A percentile compares a stretch with the other conserved stretches of the same genome.
phyloP scores from a whole-genome alignment of 345 rosid genomes.

The Lepidium aucheri region DNA sequence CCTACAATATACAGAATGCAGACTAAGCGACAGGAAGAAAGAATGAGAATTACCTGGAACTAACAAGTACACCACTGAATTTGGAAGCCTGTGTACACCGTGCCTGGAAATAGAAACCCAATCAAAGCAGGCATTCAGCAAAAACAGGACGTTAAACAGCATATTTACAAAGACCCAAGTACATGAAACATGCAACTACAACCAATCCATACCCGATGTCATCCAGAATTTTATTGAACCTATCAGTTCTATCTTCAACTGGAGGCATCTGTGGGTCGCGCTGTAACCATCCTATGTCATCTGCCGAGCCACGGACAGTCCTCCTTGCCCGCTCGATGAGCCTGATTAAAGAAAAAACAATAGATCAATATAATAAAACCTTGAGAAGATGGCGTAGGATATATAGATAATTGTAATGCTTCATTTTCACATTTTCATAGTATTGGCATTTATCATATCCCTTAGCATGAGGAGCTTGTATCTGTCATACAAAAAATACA shows the following conservation, averaged over 20 bases:
- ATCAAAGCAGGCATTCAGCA: slow-evolving; percentile 18
- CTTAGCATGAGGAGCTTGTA: not conserved
- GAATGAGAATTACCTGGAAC: slow-evolving; percentile 63
- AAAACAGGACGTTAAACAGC: slow-evolving; percentile 12
- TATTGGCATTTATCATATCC: not conserved
- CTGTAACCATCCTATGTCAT: slow-evolving; percentile 94
- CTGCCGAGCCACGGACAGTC: slow-evolving; percentile 94
- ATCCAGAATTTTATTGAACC: slow-evolving; percentile 61
- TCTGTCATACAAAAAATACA: slow-evolving; percentile 14
- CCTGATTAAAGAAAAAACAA: slow-evolving; percentile 30
- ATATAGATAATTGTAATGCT: not conserved
- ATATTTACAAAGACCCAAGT: not conserved
- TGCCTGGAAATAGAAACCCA: slow-evolving; percentile 55
- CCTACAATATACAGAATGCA: not conserved
- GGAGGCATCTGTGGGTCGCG: slow-evolving; percentile 65
- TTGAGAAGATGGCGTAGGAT: not conserved
- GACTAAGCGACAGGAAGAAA: not conserved
- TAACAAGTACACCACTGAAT: slow-evolving; percentile 73
- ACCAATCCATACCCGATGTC: slow-evolving; percentile 54
- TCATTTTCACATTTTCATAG: not conserved
- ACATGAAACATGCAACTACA: slow-evolving; percentile 14
- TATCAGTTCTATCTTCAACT: slow-evolving; percentile 86
- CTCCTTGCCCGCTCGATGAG: slow-evolving; percentile 82
- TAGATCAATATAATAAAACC: not conserved
- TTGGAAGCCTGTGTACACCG: slow-evolving; percentile 84